A percentile compares a stretch with the other conserved stretches of the same genome.
phyloP scores from a whole-genome alignment of 2,329 filamentous ascomycete species.

The Mycosphaerelloides madeirae region DNA sequence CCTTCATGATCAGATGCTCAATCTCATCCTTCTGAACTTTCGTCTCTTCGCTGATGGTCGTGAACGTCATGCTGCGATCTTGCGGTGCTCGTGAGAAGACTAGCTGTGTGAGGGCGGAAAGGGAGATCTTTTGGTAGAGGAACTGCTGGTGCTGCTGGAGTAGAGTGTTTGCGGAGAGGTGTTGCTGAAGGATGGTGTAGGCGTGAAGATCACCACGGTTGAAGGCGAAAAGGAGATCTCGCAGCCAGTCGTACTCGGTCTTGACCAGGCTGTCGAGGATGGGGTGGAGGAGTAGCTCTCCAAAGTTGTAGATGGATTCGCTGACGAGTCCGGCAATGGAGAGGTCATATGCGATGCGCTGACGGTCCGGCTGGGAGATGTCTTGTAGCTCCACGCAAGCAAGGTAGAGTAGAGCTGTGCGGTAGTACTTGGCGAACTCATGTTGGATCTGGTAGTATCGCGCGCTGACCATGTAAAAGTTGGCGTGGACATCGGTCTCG shows the following conservation, averaged over 20 bases:
- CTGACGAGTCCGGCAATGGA: slow-evolving; percentile 89
- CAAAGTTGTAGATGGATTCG: slow-evolving; percentile 97
- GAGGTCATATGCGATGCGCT: slow-evolving; percentile 83
- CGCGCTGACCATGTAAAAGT: slow-evolving; percentile 93
- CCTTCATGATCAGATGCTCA: slow-evolving; percentile 98
- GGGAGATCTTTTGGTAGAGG: slow-evolving; percentile 94
- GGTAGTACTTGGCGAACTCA: slow-evolving; percentile 95
- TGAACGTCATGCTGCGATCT: slow-evolving; percentile 89
- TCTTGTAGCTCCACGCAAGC: slow-evolving; percentile 84
- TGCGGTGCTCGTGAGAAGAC: slow-evolving; percentile 95
- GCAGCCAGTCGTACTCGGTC: slow-evolving; percentile 77
- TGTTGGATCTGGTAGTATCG: slow-evolving; percentile 87
- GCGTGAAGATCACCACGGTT: slow-evolving; percentile 88
- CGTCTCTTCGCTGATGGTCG: slow-evolving; percentile 82
- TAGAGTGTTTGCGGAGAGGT: slow-evolving; percentile 74
- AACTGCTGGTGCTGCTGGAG: slow-evolving; percentile 76
- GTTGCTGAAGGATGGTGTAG: slow-evolving; percentile 67
- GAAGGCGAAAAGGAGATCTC: slow-evolving; percentile 94
- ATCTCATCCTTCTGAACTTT: slow-evolving; percentile 89
- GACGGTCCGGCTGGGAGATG: slow-evolving; percentile 69
- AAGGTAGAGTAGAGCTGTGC: slow-evolving; percentile 94
- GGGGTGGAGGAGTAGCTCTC: slow-evolving; percentile 94
- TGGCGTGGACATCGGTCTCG: slow-evolving; percentile 89
- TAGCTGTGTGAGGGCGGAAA: slow-evolving; percentile 91
- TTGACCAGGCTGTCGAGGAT: slow-evolving; percentile 81